A percentile compares a stretch with the other conserved stretches of the same genome.
Conservation (phyloP, 352 stramenopile species). For the Pythium brachiatum region DNA sequence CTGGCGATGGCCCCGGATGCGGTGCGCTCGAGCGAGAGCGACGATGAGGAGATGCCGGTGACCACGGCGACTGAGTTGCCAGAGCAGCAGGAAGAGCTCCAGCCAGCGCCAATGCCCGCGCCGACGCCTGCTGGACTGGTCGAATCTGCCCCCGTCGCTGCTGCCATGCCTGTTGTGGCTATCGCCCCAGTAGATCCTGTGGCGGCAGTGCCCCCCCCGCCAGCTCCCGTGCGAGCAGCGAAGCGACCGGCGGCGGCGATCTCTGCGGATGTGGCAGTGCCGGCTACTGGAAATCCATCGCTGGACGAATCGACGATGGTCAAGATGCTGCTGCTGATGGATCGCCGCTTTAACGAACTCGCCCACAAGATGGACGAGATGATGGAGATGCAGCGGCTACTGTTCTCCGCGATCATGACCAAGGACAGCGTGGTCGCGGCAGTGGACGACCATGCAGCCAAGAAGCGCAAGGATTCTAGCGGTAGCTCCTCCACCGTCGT, state of each 20-base stretch:
- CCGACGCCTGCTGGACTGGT: background rate
- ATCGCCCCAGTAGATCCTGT: background rate
- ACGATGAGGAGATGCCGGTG: background rate
- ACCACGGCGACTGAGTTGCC: background rate
- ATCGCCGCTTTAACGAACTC: slow-evolving; percentile 74
- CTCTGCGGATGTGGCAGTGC: slow-evolving; percentile 3
- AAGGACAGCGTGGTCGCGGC: slow-evolving; percentile 25
- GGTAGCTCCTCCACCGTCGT: slow-evolving; percentile 16
- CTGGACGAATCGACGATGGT: slow-evolving; percentile 27
- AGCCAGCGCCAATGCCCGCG: background rate
- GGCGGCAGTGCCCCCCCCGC: background rate
- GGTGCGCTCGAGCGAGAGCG: background rate
- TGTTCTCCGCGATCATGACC: slow-evolving; percentile 57
- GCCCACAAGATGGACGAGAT: slow-evolving; percentile 72
- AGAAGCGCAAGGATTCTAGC: slow-evolving; percentile 29
- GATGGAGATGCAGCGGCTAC: slow-evolving; percentile 66
- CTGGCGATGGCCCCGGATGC: background rate
- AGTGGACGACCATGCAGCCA: slow-evolving; percentile 21
- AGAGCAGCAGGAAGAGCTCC: background rate
- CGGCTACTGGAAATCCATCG: background rate
- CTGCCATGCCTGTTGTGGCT: background rate
- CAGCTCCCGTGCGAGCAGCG: slow-evolving; percentile 12
- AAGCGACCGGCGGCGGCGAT: slow-evolving; percentile 27
- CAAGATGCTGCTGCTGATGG: slow-evolving; percentile 61
- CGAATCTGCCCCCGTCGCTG: background rate